Conservation (phyloP, 2,329 filamentous ascomycete genomes). For the Geosmithia flava region DNA sequence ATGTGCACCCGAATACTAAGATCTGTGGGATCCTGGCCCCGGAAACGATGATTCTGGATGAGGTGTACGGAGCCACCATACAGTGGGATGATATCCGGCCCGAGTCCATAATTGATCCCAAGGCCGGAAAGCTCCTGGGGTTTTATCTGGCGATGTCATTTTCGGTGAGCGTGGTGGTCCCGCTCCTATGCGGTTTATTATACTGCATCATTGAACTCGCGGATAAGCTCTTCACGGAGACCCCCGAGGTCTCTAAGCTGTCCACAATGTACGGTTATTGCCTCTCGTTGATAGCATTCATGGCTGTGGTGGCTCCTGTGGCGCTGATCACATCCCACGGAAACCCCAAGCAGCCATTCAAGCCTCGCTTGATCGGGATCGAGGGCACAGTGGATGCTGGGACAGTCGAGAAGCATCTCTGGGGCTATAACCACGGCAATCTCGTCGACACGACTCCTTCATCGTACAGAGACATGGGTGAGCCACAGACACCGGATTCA, state of each 20-base stretch:
- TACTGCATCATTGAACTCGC: too few species aligned
- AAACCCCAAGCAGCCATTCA: neutral
- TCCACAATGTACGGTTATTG: neutral
- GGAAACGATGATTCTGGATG: slow-evolving; percentile 25
- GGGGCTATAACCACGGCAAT: slow-evolving; percentile 4
- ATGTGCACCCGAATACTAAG: slow-evolving; percentile 26
- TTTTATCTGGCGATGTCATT: neutral
- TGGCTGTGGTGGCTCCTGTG: neutral
- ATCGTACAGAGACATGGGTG: neutral
- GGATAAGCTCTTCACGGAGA: neutral
- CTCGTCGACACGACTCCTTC: neutral
- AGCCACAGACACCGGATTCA: neutral
- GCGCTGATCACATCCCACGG: neutral
- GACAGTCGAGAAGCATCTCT: slow-evolving; percentile 6
- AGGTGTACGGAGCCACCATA: slow-evolving; percentile 20
- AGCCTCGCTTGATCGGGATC: slow-evolving; percentile 5
- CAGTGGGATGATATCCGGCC: slow-evolving; percentile 20
- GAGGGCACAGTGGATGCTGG: slow-evolving; percentile 5
- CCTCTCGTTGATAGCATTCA: too few species aligned
- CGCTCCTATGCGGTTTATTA: neutral
- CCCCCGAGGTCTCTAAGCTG: neutral
- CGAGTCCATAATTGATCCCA: neutral
- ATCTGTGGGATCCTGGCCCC: slow-evolving; percentile 25
- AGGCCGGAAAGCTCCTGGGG: neutral
- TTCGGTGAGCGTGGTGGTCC: neutral